Evolutionary conservation across 2,329 filamentous ascomycete genomes (phyloP).

Genomic region (Xylaria sp.): DNA sequence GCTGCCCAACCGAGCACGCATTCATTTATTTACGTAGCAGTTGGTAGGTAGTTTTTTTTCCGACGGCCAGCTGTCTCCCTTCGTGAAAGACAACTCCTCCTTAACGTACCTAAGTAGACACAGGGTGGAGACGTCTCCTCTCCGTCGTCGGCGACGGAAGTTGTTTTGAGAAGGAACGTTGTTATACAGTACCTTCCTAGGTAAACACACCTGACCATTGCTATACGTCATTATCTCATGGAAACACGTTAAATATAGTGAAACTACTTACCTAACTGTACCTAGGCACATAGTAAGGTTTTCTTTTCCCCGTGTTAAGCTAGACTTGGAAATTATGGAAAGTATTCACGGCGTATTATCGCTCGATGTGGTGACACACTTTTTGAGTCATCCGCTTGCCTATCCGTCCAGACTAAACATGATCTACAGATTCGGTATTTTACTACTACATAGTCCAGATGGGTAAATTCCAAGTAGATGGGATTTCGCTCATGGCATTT

Average conservation of each 20-base stretch:
- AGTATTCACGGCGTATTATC: too few species aligned
- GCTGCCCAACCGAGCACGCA: not conserved
- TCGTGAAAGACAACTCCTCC: not conserved
- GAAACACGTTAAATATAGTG: not conserved
- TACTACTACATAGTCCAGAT: too few species aligned
- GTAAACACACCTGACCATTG: not conserved
- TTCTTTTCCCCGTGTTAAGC: not conserved
- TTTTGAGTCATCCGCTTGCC: too few species aligned
- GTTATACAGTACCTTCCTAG: too few species aligned
- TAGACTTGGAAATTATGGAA: not conserved
- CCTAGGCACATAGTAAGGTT: not conserved
- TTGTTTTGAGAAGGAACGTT: not conserved
- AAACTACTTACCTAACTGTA: not conserved
- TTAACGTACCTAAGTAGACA: not conserved
- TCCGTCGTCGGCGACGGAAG: conserved; percentile 30
- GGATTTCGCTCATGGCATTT: too few species aligned
- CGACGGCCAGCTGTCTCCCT: not conserved
- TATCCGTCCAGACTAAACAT: too few species aligned
- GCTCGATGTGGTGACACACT: too few species aligned
- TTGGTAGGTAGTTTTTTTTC: not conserved
- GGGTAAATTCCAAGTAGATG: too few species aligned
- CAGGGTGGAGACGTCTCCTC: conserved; percentile 17
- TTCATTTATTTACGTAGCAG: not conserved
- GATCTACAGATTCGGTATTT: too few species aligned
- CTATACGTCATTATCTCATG: not conserved